Conservation (phyloP, 2,329 filamentous ascomycete genomes). For the Curvularia hawaiiensis region DNA sequence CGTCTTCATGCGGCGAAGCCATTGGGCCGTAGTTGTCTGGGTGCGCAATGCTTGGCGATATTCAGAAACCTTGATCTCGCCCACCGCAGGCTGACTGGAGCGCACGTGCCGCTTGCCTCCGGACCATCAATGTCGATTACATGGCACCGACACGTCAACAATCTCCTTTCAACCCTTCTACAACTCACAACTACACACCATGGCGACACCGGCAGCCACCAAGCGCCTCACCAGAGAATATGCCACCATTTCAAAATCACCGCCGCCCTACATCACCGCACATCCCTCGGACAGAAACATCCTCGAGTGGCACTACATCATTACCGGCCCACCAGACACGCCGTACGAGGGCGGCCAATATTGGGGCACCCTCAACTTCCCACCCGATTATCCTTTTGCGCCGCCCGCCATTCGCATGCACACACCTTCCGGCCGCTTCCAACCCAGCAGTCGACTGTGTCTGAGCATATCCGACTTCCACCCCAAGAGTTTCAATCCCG, state of each 20-base stretch:
- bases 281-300: conserved; percentile 92
- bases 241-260: conserved; percentile 70
- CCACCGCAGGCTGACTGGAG: conserved; percentile 10
- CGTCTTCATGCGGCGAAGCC: conserved; percentile 53
- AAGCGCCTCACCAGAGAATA: conserved; percentile 66
- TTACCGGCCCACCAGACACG: conserved; percentile 91
- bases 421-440: conserved; percentile 93
- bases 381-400: conserved; percentile 94
- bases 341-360: conserved; percentile 96
- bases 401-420: conserved; percentile 99
- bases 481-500: conserved; percentile 96
- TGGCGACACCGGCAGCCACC: conserved; percentile 49
- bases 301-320: conserved; percentile 94
- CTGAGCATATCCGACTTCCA: conserved; percentile 98
- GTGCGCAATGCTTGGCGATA: conserved; percentile 35
- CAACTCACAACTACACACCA: conserved; percentile 22
- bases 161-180: not conserved
- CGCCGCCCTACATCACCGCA: conserved; percentile 85
- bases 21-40: conserved; percentile 44
- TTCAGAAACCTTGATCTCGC: conserved; percentile 25
- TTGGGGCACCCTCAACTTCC: conserved; percentile 96
- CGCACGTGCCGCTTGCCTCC: conserved; percentile 23
- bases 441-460: conserved; percentile 88
- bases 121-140: conserved; percentile 6
- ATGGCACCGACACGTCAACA: conserved; percentile 1